Evolutionary conservation across 352 stramenopile genomes (phyloP).

Genomic region (Paralagenidium karlingii): DNA sequence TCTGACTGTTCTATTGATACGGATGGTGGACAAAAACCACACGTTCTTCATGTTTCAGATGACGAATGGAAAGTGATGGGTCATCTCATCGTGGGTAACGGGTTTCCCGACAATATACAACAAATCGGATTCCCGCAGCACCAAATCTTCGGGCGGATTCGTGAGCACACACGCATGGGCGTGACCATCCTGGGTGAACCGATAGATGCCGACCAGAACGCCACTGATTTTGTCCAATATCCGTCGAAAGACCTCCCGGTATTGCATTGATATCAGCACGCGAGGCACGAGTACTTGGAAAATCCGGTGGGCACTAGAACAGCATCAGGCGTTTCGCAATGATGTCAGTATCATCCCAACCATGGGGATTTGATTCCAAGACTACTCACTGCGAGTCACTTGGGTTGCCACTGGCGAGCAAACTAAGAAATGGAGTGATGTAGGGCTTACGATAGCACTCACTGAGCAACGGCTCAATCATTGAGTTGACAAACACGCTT

Average conservation of each 20-base stretch:
- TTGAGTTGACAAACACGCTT: conserved; percentile 60
- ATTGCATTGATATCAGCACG: conserved; percentile 29
- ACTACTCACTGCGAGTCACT: conserved; percentile 36
- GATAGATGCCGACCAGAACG: background rate
- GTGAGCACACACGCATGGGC: conserved; percentile 58
- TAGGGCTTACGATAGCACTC: conserved; percentile 69
- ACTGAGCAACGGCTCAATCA: conserved; percentile 60
- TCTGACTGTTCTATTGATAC: too few relatives aligned
- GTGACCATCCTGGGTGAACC: conserved; percentile 5
- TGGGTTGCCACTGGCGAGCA: conserved; percentile 44
- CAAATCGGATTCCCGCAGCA: conserved; percentile 39
- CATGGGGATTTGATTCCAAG: background rate
- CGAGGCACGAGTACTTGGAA: conserved; percentile 54
- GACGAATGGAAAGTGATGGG: too few relatives aligned
- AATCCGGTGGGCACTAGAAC: conserved; percentile 30
- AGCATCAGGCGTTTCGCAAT: background rate
- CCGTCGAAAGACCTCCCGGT: conserved; percentile 51
- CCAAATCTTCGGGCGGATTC: conserved; percentile 35
- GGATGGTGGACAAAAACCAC: too few relatives aligned
- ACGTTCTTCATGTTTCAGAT: too few relatives aligned
- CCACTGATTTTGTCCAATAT: conserved; percentile 26
- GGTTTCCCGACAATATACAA: conserved; percentile 64
- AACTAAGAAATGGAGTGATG: conserved; percentile 51
- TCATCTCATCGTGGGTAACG: too few relatives aligned
- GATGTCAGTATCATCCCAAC: background rate